A percentile compares a stretch with the other conserved stretches of the same genome.
Conservation (phyloP, 352 stramenopile species). For the Saprolegnia parasitica region DNA sequence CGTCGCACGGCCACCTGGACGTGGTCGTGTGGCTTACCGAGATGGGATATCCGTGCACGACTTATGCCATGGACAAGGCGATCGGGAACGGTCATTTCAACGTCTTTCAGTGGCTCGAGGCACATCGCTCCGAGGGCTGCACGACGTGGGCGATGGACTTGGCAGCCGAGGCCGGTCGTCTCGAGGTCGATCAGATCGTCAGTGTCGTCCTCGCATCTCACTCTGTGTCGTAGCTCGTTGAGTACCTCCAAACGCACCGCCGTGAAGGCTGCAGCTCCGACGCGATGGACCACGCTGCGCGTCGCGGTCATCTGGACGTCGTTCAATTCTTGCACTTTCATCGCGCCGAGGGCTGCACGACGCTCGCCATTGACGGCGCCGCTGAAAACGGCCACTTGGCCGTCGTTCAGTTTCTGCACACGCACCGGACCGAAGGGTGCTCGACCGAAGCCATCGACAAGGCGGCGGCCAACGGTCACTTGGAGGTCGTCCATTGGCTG, state of each 20-base stretch:
- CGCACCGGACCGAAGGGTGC: constrained; percentile 41
- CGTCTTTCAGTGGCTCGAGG: constrained; percentile 34
- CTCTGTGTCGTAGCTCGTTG: constrained; percentile 33
- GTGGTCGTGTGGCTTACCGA: constrained; percentile 32
- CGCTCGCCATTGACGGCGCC: constrained; percentile 47
- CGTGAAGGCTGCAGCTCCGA: constrained; percentile 64
- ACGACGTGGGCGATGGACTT: constrained; percentile 47
- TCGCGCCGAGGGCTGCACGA: constrained; percentile 28
- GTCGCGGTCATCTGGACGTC: constrained; percentile 31
- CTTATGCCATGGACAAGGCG: constrained; percentile 34
- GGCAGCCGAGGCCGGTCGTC: constrained; percentile 40
- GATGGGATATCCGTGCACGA: constrained; percentile 22
- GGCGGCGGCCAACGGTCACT: constrained; percentile 24
- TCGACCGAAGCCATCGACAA: constrained; percentile 37
- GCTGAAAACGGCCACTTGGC: constrained; percentile 47
- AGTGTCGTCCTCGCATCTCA: not conserved
- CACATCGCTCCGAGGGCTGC: constrained; percentile 25
- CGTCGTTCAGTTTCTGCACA: constrained; percentile 51
- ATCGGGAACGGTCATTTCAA: constrained; percentile 30
- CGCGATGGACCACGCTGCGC: constrained; percentile 32
- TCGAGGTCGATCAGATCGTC: constrained; percentile 30
- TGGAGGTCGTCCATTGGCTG: constrained; percentile 25
- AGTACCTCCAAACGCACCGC: constrained; percentile 48
- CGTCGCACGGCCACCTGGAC: constrained; percentile 30
- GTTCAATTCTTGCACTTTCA: constrained; percentile 31